phyloP scores from a whole-genome alignment of 2,329 filamentous ascomycete species.

The Aspergillus ochraceoroseus region DNA sequence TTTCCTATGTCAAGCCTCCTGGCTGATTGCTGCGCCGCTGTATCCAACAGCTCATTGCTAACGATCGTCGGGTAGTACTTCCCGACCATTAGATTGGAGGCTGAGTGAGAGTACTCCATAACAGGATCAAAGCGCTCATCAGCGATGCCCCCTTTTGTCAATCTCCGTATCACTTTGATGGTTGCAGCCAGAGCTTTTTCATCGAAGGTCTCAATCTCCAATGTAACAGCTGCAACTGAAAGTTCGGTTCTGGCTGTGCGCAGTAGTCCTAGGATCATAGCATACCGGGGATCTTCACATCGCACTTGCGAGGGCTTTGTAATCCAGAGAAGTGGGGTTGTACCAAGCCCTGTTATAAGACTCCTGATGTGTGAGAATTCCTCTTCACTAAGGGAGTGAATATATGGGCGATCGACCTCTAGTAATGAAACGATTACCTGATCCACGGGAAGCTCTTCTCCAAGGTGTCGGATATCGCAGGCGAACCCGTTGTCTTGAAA shows the following conservation, averaged over 20 bases:
- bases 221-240: constrained; percentile 17
- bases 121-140: neutral
- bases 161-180: neutral
- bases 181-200: neutral
- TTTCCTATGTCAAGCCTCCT: neutral
- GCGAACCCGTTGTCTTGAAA: neutral
- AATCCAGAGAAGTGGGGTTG: constrained; percentile 6
- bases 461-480: neutral
- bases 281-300: constrained; percentile 21
- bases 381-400: neutral
- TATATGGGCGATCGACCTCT: constrained; percentile 3
- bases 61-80: neutral
- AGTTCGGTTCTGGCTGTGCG: neutral
- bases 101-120: constrained; percentile 5
- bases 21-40: no score
- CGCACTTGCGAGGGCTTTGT: constrained; percentile 3
- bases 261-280: constrained; percentile 11
- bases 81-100: neutral
- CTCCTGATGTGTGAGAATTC: neutral
- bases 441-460: neutral
- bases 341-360: neutral
- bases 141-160: neutral
- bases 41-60: neutral
- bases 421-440: constrained; percentile 8
- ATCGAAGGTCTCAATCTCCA: constrained; percentile 23